phyloP scores from a whole-genome alignment of 2,329 filamentous ascomycete genomes.

The Ophiocordyceps camponoti-leonardi region DNA sequence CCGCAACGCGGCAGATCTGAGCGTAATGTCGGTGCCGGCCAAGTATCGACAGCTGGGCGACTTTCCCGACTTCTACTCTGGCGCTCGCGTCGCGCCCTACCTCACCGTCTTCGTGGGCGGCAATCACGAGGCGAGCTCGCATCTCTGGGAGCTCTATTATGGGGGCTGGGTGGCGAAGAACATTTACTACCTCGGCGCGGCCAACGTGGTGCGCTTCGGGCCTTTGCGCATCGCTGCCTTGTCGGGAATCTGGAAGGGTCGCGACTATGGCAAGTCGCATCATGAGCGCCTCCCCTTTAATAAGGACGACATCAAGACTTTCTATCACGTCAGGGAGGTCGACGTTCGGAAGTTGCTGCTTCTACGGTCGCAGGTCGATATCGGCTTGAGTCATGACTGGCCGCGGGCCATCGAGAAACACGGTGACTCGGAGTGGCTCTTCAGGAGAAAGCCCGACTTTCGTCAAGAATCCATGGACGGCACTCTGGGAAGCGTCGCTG shows the following conservation, averaged over 20 bases:
- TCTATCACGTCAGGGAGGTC: conserved; percentile 80
- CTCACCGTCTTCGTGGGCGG: conserved; percentile 85
- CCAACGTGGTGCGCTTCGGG: conserved; percentile 73
- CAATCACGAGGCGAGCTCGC: conserved; percentile 86
- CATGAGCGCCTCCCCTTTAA: conserved; percentile 77
- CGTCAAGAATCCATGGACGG: conserved; percentile 58
- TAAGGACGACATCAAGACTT: conserved; percentile 54
- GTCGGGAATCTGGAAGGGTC: conserved; percentile 89
- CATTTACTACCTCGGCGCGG: conserved; percentile 92
- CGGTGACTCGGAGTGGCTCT: conserved; percentile 53
- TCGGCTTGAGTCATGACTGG: conserved; percentile 94
- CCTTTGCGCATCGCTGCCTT: conserved; percentile 76
- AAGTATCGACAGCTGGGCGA: conserved; percentile 84
- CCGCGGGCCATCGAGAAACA: conserved; percentile 65
- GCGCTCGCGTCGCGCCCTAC: conserved; percentile 59
- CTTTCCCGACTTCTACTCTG: conserved; percentile 88
- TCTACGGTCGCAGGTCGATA: conserved; percentile 71
- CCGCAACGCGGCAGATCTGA: conserved; percentile 75
- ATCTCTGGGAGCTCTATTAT: conserved; percentile 86
- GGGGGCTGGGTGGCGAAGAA: conserved; percentile 94
- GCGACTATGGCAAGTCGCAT: conserved; percentile 71
- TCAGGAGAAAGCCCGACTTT: conserved; percentile 58
- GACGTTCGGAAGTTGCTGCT: conserved; percentile 83
- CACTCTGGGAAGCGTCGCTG: conserved; percentile 63
- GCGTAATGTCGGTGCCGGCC: conserved; percentile 71